Conservation (phyloP, 306 rosid genomes). For the Adenanthera pavonina region DNA sequence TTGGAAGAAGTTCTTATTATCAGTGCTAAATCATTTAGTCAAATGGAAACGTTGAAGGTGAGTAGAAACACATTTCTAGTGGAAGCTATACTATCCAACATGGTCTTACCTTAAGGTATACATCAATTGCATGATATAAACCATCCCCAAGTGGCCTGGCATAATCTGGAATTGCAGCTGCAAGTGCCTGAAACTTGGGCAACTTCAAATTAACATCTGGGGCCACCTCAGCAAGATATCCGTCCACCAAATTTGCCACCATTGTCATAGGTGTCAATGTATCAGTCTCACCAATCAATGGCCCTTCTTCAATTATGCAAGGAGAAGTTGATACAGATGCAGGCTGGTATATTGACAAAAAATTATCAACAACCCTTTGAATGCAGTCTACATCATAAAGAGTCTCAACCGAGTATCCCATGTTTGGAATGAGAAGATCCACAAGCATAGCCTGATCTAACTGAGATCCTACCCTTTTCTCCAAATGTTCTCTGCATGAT, state of each 20-base stretch:
- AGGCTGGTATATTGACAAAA: constrained; percentile 58
- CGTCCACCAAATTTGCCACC: constrained; percentile 79
- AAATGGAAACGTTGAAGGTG: not conserved
- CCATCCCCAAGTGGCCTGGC: constrained; percentile 83
- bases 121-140: constrained; percentile 84
- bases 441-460: constrained; percentile 73
- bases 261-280: constrained; percentile 59
- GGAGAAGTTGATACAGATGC: constrained; percentile 57
- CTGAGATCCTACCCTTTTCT: constrained; percentile 77
- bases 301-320: constrained; percentile 58
- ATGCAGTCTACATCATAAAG: constrained; percentile 81
- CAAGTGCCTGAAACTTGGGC: constrained; percentile 81
- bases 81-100: constrained; percentile 7
- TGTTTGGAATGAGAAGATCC: constrained; percentile 79
- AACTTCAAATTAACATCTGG: constrained; percentile 82
- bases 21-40: constrained; percentile 4
- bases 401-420: constrained; percentile 75
- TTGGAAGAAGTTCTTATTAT: not conserved
- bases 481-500: constrained; percentile 72
- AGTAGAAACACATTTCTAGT: constrained; percentile 11
- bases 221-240: constrained; percentile 87
- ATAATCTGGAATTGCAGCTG: constrained; percentile 78
- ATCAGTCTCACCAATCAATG: constrained; percentile 51
- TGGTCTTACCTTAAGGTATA: constrained; percentile 77
- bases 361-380: constrained; percentile 80